Base-by-base conservation (phyloP, 2,329 filamentous ascomycete genomes). In the Rutstroemia sydowiana region DNA sequence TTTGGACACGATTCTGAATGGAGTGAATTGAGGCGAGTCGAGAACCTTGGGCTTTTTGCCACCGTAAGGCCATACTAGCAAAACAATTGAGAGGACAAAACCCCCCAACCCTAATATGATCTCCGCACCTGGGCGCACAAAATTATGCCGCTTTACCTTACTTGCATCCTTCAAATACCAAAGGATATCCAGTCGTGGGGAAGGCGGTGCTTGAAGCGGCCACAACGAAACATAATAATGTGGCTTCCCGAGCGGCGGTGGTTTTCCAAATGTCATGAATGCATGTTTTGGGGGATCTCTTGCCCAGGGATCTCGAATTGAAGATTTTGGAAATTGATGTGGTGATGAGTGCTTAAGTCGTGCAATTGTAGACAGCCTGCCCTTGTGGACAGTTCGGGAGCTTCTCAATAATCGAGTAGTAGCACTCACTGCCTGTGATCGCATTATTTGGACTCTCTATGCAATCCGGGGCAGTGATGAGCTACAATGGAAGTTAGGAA, bases 1-100 rank as follows among this genome's bases (percentile, higher is more conserved):
- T 58, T 79, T 79, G 21, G 73, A 68, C 13, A 77, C 73, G 57
- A 93, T 76, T 26, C 74, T 78, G 69, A 87, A 91, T 3, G 79
- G 77, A 34, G 76, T 76, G 68, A 89, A 90, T 23, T 72, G 75
- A 51, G 73, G 70, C 11, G 72, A 67, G 69, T 87, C 83, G 54
- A 88, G 74, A 30, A 61, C 55, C 23, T 54, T 11, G 20, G 18
- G 5, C 18, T 16, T 6, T 16, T 40, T 40, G 4, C 11, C 37
- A 7, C 14, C 7, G 1, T 4, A n/a, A 3, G 18, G 13, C n/a
- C 11, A 41, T 10, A 41, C 11, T 13, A 11, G 8, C 20, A 14
- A 18, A 9, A 11, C 37, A 21, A 23, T 0, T 16, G 21, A 40
- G 36, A 40, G 18, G 36, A 36, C 2, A n/a, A 36, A n/a, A 36